These are phyloP conservation scores for Hypoxylon sp. DNA, from an alignment of 2,329 filamentous ascomycete genomes.

Conservation along the genomic window DNA sequence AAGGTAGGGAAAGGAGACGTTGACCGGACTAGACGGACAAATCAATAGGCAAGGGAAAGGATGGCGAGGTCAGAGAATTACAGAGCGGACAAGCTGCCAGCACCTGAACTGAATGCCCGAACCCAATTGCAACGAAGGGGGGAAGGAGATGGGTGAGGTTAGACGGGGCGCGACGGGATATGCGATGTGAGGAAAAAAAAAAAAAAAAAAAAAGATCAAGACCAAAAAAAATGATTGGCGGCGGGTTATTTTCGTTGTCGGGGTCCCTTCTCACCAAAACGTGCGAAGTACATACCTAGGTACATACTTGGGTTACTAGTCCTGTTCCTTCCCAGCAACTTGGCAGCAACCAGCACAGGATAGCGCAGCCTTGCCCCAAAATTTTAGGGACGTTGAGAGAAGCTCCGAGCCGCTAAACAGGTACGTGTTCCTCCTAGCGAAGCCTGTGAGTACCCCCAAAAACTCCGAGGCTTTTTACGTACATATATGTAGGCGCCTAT, in stretches of 20 bases:
- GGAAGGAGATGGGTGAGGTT: not conserved
- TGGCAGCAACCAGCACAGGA: too few relatives aligned
- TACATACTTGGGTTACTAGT: not conserved
- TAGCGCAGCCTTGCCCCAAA: slow-evolving; percentile 32
- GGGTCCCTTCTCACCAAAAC: slow-evolving; percentile 28
- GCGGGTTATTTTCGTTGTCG: slow-evolving; percentile 37
- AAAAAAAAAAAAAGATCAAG: slow-evolving; percentile 45
- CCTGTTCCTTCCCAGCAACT: not conserved
- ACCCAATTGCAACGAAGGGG: slow-evolving; percentile 39
- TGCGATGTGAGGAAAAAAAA: slow-evolving; percentile 39
- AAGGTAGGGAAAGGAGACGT: slow-evolving; percentile 27
- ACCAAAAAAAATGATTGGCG: slow-evolving; percentile 39
- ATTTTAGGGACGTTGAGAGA: slow-evolving; percentile 34
- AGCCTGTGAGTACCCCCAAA: slow-evolving; percentile 6
- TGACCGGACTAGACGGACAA: slow-evolving; percentile 34
- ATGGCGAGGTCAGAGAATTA: slow-evolving; percentile 31
- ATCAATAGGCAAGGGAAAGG: slow-evolving; percentile 12
- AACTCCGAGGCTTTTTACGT: not conserved
- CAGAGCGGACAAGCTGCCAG: slow-evolving; percentile 35
- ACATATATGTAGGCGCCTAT: too few relatives aligned
- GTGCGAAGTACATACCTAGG: not conserved
- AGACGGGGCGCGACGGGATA: slow-evolving; percentile 32
- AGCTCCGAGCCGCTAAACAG: slow-evolving; percentile 27
- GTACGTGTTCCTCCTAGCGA: not conserved
- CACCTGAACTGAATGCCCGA: slow-evolving; percentile 32